These are phyloP conservation scores for Penicillium sp. DNA, from an alignment of 2,329 filamentous ascomycete species.

Conservation along the genomic window DNA sequence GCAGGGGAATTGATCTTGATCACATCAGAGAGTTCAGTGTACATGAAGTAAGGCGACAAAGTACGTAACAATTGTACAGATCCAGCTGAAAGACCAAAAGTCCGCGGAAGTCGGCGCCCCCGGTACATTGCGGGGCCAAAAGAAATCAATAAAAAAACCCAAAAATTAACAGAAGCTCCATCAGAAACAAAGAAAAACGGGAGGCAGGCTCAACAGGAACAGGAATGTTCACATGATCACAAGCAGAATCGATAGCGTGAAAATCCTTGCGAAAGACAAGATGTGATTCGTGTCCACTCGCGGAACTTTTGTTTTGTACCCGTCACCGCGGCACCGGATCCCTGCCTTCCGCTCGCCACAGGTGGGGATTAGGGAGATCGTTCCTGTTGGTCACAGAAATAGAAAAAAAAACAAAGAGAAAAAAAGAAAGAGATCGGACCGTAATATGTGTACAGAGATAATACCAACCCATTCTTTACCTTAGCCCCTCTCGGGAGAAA, in stretches of 20 bases:
- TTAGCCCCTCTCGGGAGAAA: neutral
- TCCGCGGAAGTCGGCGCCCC: neutral
- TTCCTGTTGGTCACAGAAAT: conserved; percentile 21
- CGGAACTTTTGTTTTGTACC: conserved; percentile 23
- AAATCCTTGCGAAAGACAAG: conserved; percentile 17
- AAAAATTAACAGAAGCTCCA: neutral
- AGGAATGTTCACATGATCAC: conserved; percentile 22
- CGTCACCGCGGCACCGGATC: conserved; percentile 39
- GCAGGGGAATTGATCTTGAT: conserved; percentile 1
- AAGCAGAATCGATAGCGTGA: conserved; percentile 20
- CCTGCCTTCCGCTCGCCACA: conserved; percentile 31
- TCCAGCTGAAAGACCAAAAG: conserved; percentile 4
- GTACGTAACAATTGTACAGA: conserved; percentile 5
- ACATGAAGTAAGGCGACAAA: conserved; percentile 8
- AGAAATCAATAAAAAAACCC: neutral
- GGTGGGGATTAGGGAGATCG: conserved; percentile 13
- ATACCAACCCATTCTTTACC: neutral
- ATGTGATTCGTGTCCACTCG: conserved; percentile 9
- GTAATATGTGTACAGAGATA: neutral
- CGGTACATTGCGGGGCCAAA: neutral
- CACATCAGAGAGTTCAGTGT: neutral
- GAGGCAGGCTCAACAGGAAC: neutral
- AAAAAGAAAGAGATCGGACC: neutral
- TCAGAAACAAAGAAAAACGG: neutral
- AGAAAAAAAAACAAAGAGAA: neutral